Evolutionary conservation across 2,329 filamentous ascomycete genomes (phyloP).

Genomic region (Calonectria leucothoes): DNA sequence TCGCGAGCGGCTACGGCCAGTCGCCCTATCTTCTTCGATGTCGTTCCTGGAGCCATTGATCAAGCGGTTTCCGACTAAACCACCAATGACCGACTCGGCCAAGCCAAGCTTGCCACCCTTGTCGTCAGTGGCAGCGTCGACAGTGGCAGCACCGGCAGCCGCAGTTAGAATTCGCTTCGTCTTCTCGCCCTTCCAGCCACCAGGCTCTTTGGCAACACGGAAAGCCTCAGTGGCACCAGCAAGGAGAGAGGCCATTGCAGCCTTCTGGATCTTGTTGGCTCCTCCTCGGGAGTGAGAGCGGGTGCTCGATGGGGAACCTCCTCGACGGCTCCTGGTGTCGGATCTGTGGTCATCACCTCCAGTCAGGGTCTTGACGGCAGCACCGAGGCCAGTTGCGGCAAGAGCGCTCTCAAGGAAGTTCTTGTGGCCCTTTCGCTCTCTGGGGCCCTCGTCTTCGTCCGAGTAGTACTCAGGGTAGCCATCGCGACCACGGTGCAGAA

Average conservation of each 20-base stretch:
- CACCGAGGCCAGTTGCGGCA: constrained; percentile 70
- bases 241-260: constrained; percentile 89
- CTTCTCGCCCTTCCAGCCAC: constrained; percentile 90
- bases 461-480: constrained; percentile 67
- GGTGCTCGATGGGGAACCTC: constrained; percentile 57
- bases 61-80: constrained; percentile 85
- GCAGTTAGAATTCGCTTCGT: constrained; percentile 92
- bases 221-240: constrained; percentile 94
- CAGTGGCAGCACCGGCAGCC: constrained; percentile 85
- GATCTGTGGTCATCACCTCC: constrained; percentile 58
- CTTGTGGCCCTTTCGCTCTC: constrained; percentile 70
- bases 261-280: constrained; percentile 79
- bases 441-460: constrained; percentile 65
- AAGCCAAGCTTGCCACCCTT: constrained; percentile 86
- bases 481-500: constrained; percentile 65
- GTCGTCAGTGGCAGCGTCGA: constrained; percentile 80
- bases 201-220: constrained; percentile 87
- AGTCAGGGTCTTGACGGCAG: constrained; percentile 69
- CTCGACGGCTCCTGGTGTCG: constrained; percentile 62
- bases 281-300: constrained; percentile 66
- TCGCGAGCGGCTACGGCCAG: constrained; percentile 75
- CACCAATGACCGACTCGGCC: constrained; percentile 88
- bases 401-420: constrained; percentile 73
- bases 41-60: constrained; percentile 81
- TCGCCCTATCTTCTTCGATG: constrained; percentile 70